A percentile compares a stretch with the other conserved stretches of the same genome.
phyloP scores from a whole-genome alignment of 768 basidiomycete genomes.

The Tricholoma saponaceum region DNA sequence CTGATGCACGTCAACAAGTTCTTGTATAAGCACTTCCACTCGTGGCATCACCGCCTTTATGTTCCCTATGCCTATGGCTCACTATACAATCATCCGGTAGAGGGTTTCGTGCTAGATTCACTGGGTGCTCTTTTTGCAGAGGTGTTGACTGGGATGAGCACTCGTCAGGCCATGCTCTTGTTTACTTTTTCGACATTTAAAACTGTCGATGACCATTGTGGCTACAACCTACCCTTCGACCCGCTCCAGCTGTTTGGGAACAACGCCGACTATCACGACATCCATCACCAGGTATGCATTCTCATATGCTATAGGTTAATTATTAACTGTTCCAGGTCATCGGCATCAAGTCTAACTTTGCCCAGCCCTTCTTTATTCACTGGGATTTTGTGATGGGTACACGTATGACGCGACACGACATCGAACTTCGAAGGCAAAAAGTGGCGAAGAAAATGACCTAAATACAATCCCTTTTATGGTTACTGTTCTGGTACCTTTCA shows the following conservation, averaged over 20 bases:
- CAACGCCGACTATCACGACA: conserved; percentile 96
- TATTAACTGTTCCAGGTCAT: conserved; percentile 37
- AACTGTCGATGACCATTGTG: conserved; percentile 95
- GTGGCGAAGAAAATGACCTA: conserved; percentile 26
- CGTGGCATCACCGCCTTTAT: conserved; percentile 92
- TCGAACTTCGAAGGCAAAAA: conserved; percentile 47
- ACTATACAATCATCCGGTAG: conserved; percentile 95
- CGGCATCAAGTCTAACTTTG: conserved; percentile 94
- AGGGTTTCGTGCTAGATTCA: conserved; percentile 88
- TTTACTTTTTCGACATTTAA: conserved; percentile 85
- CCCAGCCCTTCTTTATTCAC: conserved; percentile 94
- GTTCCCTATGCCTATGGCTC: conserved; percentile 97
- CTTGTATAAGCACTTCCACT: conserved; percentile 89
- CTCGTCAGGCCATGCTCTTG: conserved; percentile 80
- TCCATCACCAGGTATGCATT: conserved; percentile 82
- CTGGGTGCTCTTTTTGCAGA: conserved; percentile 80
- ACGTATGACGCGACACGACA: conserved; percentile 69
- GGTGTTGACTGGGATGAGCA: conserved; percentile 56
- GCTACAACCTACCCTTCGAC: conserved; percentile 87
- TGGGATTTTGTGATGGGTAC: conserved; percentile 90
- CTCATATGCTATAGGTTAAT: not conserved
- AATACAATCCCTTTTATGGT: not conserved
- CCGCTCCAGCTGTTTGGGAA: conserved; percentile 86
- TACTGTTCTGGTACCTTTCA: not conserved
- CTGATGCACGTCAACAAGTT: conserved; percentile 87